Base-by-base conservation (phyloP, 495 filamentous ascomycete species). In the Penicillium coffeae region DNA sequence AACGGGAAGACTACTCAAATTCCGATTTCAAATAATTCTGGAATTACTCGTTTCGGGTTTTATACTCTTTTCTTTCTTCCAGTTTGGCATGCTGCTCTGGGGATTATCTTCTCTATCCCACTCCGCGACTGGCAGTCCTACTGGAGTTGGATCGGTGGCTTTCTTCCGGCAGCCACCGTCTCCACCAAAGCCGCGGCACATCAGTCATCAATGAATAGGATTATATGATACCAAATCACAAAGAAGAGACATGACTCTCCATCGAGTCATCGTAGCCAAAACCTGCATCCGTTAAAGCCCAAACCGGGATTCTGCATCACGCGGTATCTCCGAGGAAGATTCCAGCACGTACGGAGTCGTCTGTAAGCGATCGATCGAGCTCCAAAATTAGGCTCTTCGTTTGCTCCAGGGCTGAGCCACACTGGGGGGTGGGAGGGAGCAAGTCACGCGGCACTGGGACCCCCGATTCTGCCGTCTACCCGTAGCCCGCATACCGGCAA, bases 341-440 rank as follows among this genome's bases (percentile, higher is more conserved):
- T 38, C 21, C 27, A 18, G 45, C 38, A 42, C 15, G 27, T 27
- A n/a, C 21, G 10, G 36, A 33, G 19, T 9, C 20, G 38, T 47
- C 44, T 36, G 15, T 8, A 45, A 45, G 25, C 35, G 37, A 51
- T 39, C 32, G 45, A 52, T 47, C 45, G 42, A 45, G 42, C 50
- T 50, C 55, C 48, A 54, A 51, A 54, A 54, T 48, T 51, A 52
- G 53, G 54, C 27, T 14, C 22, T 47, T n/a, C n/a, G 21, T 42
- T n/a, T 34, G 16, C 46, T 37, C 38, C 51, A 60, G 47, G 57
- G 57, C 57, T 60, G 57, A 57, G 57, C 57, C 57, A 60, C 57
- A 60, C 57, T 50, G 54, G 46, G 42, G 15, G n/a, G n/a, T n/a
- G n/a, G n/a, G n/a, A n/a, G n/a, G n/a, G n/a, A n/a, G n/a, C n/a